Evolutionary conservation across 139 green algal species (phyloP).

Genomic region (Pseudopediastrum boryanum): DNA sequence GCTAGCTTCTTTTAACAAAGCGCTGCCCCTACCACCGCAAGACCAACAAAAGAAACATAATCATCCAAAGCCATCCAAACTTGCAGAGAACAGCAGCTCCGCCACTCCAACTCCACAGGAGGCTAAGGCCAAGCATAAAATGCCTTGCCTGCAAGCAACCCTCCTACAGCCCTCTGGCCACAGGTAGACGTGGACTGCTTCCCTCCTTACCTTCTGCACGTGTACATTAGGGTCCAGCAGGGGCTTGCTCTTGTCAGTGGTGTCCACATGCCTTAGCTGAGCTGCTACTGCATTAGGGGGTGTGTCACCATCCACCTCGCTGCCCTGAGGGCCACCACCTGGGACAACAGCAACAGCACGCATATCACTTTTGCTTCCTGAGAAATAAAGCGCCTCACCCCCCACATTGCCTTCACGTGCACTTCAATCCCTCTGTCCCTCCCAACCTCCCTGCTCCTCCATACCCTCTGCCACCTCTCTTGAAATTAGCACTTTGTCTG

Average conservation of each 20-base stretch:
- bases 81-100: background rate
- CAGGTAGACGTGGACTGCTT: background rate
- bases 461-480: too few species aligned
- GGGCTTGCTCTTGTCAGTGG: conserved; percentile 25
- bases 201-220: conserved; percentile 5
- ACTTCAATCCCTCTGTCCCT: too few species aligned
- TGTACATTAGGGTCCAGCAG: conserved; percentile 13
- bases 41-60: background rate
- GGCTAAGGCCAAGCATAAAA: background rate
- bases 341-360: too few species aligned
- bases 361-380: too few species aligned
- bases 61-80: background rate
- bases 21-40: background rate
- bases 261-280: conserved; percentile 29
- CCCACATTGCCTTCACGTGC: too few species aligned
- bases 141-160: background rate
- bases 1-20: background rate
- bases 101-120: background rate
- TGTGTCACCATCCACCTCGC: conserved; percentile 20
- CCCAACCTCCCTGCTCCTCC: too few species aligned
- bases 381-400: too few species aligned
- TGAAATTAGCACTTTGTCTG: too few species aligned
- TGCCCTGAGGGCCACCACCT: too few species aligned
- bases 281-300: conserved; percentile 3
- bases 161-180: background rate